Base-by-base conservation (phyloP, 2,329 filamentous ascomycete species). In the Shiraia bambusicola region DNA sequence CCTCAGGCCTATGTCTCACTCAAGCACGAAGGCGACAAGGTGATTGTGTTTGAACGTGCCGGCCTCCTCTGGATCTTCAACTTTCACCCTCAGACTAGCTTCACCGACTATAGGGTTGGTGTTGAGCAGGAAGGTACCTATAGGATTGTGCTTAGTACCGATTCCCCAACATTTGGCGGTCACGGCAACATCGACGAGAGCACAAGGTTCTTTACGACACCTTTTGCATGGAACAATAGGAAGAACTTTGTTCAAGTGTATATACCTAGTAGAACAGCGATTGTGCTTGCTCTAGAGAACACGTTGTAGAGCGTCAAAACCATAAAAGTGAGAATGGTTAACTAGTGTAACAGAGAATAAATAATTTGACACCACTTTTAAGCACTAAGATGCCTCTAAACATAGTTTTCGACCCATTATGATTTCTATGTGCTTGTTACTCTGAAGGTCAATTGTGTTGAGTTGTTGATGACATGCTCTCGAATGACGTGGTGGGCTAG, bases 61-160 rank as follows among this genome's bases (percentile, higher is more conserved):
- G 91, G 91, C 0, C 73, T 95, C 44, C 76, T 98, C 9, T 98
- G 91, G 76, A 79, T 96, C 58, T 97, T 98, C 79, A 98, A 98
- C 73, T 96, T 97, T 77, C 84, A 97, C 66, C 83, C 88, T 0
- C 81, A 80, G 19, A 73, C 85, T 54, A 95, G 89, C 69, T 98
- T 87, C 71, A 84, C 85, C 9, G 93, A 97, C 70, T 98, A 96
- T 68, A 83, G 92, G 27, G 85, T 98, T 33, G 93, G 93, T 13
- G 78, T 98, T 28, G 89, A 97, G 37, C 76, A 82, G 14, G 73
- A 86, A 3, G 93, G 93, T 28, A 95, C 88, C 1, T 98, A 98
- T 71, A 80, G 82, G 40, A 83, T 95, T 40, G 84, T 95, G 3
- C 76, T 98, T 30, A 89, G 92, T 69, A 85, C 85, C 0, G 93